Base-by-base conservation (phyloP, 768 basidiomycete species). In the Panaeolus cyanescens region DNA sequence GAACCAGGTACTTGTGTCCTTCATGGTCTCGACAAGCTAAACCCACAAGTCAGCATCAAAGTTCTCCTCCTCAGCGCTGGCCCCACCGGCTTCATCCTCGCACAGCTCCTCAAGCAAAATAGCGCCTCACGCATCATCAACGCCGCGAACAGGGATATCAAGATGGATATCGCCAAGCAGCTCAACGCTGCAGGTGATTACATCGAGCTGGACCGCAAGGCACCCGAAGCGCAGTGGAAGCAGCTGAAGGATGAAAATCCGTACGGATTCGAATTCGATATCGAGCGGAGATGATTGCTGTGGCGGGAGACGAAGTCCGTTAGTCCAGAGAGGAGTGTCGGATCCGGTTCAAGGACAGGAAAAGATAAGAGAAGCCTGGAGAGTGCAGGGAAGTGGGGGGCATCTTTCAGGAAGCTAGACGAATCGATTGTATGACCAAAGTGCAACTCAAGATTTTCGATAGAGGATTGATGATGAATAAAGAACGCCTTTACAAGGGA, bases 1-100 rank as follows among this genome's bases (percentile, higher is more conserved):
- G 94, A 96, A 70, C 95, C 95, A 37, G 92, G 93, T 3, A 89
- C 94, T 5, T 96, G 94, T 65, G 95, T 94, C 32, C 85, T 96
- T 56, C 94, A 96, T 72, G 94, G 94, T 5, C 86, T 95, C 63
- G 94, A 96, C 76, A 93, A 93, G 73, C 85, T 96, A 59, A 84
- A 80, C 59, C 88, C 92, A 1, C 85, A 89, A 3, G 91, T 95
- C 61, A 95, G 94, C 28, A 79, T 91, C 37, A 92, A 95, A 54
- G 93, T 91, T 19, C 85, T 96, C 57, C 79, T 96, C 33, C 81
- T 95, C 50, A 94, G 94, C 55, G 91, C 94, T n/a, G 94, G 94
- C 12, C 93, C 94, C 0, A 96, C 94, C 0, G 82, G 94, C n/a
- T 83, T 96, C 33, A 92, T 95, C 63, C 85, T 96, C 45, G 88